Conservation (phyloP, 331 rosid genomes). For the Telfairia occidentalis region DNA sequence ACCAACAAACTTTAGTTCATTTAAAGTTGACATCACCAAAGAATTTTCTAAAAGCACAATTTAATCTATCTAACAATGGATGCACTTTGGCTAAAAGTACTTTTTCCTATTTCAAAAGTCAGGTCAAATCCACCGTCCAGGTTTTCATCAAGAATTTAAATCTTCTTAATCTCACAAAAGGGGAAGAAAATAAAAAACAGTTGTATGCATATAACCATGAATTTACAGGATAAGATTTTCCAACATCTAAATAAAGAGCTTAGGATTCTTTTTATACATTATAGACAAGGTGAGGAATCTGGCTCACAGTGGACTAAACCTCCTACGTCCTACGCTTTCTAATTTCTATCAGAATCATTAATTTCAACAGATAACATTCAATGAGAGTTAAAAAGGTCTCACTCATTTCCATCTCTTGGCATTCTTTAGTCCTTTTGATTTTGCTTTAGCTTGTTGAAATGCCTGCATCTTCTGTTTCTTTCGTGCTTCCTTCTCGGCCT, state of each 20-base stretch:
- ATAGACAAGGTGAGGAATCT: conserved; percentile 30
- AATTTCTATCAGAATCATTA: conserved; percentile 12
- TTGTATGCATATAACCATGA: not conserved
- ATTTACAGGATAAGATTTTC: conserved; percentile 8
- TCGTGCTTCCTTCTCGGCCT: conserved; percentile 92
- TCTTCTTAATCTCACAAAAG: not conserved
- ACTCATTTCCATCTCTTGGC: conserved; percentile 83
- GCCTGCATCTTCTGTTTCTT: conserved; percentile 86
- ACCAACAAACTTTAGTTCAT: no score
- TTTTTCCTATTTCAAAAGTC: no score
- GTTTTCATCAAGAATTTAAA: not conserved
- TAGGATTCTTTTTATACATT: conserved; percentile 18
- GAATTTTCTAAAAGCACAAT: no score
- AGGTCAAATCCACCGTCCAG: not conserved
- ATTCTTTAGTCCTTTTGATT: conserved; percentile 68
- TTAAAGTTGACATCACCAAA: no score
- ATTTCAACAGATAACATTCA: conserved; percentile 4
- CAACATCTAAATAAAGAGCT: not conserved
- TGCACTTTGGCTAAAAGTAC: no score
- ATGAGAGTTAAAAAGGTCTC: conserved; percentile 4
- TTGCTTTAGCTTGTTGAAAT: conserved; percentile 83
- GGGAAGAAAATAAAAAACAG: not conserved
- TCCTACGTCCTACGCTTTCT: conserved; percentile 23
- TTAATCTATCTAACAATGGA: no score
- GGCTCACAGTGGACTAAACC: conserved; percentile 25